Base-by-base conservation (phyloP, 2,329 filamentous ascomycete genomes). In the Botrytis cinerea region DNA sequence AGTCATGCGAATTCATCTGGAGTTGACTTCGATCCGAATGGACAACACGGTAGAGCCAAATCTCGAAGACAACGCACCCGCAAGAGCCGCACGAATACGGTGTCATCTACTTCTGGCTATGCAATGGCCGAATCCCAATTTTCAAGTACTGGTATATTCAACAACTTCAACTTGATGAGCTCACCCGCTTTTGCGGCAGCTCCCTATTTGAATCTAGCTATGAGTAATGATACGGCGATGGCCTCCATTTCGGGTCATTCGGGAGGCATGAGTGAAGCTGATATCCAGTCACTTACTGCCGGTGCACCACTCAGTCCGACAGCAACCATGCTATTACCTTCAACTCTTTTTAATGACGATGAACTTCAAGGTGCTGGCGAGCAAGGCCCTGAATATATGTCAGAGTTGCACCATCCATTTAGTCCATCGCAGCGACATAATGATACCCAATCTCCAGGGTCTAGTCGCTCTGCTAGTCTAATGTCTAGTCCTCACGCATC, bases 261-360 rank as follows among this genome's bases (percentile, higher is more conserved):
- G 75, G 76, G 83, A 75, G 78, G 81, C 16, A 85, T 90, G 72
- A 89, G 88, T 9, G 91, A 92, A 46, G 87, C 89, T 2, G 90
- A 92, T 28, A 83, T 91, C 7, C 88, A 88, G 73, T 85, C 85
- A 28, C 81, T 92, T 51, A 89, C 87, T 4, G 87, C 86, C 28
- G 90, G 88, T 43, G 92, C 91, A 2, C 92, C 92, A 1, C 88
- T 95, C 80, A 95, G 92, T 78, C 93, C 93, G 2, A 92, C 92
- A 6, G 93, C 93, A 2, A 90, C 92, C 43, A 87, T 91, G 25
- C 84, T 95, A 5, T 83, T 97, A 25, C 93, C 93, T 0, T 92
- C 92, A 1, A 89, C 88, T 74, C 83, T 92, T 6, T 86, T 88
- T 73, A 82, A 83, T 70, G 91, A 92, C 66, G 86, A 90, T 57